These are phyloP conservation scores for Hypericum androsaemum DNA, from an alignment of 345 rosid genomes.

Conservation along the genomic window DNA sequence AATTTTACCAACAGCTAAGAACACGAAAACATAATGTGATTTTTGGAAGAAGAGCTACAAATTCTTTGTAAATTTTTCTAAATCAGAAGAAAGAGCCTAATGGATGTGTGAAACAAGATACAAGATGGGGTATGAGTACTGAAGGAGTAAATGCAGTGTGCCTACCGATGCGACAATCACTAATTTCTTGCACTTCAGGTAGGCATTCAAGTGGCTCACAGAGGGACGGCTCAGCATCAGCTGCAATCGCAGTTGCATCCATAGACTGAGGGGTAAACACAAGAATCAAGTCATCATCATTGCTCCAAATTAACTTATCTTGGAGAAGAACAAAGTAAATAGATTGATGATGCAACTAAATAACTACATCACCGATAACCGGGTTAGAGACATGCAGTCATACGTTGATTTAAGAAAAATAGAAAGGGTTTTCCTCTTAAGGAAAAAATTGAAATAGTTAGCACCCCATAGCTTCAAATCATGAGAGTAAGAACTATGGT, in stretches of 20 bases:
- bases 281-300: conserved; percentile 2
- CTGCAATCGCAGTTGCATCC: conserved; percentile 3
- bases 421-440: too few relatives aligned
- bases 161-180: conserved; percentile 60
- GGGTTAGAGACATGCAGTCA: too few relatives aligned
- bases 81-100: neutral
- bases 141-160: conserved; percentile 11
- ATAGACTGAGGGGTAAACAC: conserved; percentile 5
- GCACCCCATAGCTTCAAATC: too few relatives aligned
- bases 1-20: too few relatives aligned
- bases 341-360: too few relatives aligned
- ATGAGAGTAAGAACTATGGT: too few relatives aligned
- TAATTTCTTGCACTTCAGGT: conserved; percentile 49
- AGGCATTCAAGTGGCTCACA: conserved; percentile 22
- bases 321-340: neutral
- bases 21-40: too few relatives aligned
- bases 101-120: neutral
- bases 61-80: too few relatives aligned
- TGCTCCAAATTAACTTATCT: conserved; percentile 3
- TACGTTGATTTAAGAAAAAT: too few relatives aligned
- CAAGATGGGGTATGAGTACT: conserved; percentile 4
- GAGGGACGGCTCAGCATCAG: conserved; percentile 28
- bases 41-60: too few relatives aligned
- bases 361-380: too few relatives aligned
- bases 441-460: too few relatives aligned